Evolutionary conservation across 1,284 basidiomycete genomes (phyloP).

Genomic region (Cryptococcus wingfieldii): DNA sequence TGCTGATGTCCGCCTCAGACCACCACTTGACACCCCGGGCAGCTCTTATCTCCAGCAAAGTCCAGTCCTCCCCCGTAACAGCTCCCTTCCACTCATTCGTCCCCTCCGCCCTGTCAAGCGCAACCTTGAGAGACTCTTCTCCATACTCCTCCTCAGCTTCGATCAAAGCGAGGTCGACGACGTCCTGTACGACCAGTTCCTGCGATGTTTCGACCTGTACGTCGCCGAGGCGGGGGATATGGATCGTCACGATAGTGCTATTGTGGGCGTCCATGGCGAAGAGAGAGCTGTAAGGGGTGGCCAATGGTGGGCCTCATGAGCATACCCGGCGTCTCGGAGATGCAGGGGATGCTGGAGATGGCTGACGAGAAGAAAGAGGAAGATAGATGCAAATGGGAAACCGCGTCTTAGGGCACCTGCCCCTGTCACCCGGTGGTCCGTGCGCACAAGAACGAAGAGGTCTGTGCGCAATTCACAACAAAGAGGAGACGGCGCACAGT

Average conservation of each 20-base stretch:
- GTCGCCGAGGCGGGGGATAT: no score
- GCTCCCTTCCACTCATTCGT: not conserved
- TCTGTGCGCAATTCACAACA: no score
- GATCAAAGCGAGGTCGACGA: constrained; percentile 2
- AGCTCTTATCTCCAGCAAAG: constrained; percentile 9
- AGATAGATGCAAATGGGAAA: no score
- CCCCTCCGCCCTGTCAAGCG: not conserved
- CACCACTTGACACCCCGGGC: constrained; percentile 24
- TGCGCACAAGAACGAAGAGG: no score
- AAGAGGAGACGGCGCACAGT: no score
- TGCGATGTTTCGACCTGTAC: no score
- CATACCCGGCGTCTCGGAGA: no score
- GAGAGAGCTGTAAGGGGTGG: not conserved
- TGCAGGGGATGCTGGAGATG: no score
- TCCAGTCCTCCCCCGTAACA: constrained; percentile 13
- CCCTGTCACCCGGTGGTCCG: no score
- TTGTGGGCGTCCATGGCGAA: not conserved
- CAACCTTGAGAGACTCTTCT: not conserved
- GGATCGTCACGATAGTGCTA: not conserved
- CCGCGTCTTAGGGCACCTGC: no score
- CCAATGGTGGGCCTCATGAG: not conserved
- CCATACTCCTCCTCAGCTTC: constrained; percentile 5
- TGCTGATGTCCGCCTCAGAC: constrained; percentile 20
- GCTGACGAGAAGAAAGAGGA: no score
- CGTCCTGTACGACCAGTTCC: not conserved